phyloP scores from a whole-genome alignment of 2,329 filamentous ascomycete genomes.

The Shiraia bambusicola region DNA sequence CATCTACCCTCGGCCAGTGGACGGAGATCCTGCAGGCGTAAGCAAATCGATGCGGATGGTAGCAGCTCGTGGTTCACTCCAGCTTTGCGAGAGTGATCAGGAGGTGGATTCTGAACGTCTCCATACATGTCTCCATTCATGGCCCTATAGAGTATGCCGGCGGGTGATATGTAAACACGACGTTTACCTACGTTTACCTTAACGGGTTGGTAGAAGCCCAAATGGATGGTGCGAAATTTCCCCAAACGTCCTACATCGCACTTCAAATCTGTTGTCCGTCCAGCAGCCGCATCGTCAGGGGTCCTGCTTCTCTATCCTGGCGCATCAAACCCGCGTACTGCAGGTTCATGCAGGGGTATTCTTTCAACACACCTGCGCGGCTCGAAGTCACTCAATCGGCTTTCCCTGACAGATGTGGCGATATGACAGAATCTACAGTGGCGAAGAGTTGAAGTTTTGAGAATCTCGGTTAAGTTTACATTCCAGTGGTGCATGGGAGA shows the following conservation, averaged over 20 bases:
- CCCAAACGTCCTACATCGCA: too few relatives aligned
- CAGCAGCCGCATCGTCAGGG: too few relatives aligned
- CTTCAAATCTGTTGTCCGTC: too few relatives aligned
- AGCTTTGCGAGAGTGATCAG: neutral
- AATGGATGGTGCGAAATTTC: too few relatives aligned
- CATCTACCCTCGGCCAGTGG: slow-evolving; percentile 1
- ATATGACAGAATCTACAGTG: neutral
- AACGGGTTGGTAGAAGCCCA: too few relatives aligned
- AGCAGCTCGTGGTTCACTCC: neutral
- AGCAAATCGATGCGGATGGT: slow-evolving; percentile 3
- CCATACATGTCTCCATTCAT: neutral
- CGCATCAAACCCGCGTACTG: neutral
- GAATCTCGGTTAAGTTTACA: neutral
- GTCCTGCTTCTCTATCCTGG: neutral
- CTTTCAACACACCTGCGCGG: neutral
- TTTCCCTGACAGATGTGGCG: neutral
- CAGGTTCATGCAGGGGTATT: neutral
- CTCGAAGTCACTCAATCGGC: neutral
- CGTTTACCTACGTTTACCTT: too few relatives aligned
- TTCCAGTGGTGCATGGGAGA: slow-evolving; percentile 4
- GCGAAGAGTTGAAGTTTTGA: too few relatives aligned
- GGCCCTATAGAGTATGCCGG: neutral
- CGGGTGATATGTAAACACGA: too few relatives aligned
- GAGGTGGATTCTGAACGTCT: neutral
- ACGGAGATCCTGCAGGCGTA: slow-evolving; percentile 4